A percentile compares a stretch with the other conserved stretches of the same genome.
Conservation (phyloP, 306 rosid species). For the Trifolium fragiferum region DNA sequence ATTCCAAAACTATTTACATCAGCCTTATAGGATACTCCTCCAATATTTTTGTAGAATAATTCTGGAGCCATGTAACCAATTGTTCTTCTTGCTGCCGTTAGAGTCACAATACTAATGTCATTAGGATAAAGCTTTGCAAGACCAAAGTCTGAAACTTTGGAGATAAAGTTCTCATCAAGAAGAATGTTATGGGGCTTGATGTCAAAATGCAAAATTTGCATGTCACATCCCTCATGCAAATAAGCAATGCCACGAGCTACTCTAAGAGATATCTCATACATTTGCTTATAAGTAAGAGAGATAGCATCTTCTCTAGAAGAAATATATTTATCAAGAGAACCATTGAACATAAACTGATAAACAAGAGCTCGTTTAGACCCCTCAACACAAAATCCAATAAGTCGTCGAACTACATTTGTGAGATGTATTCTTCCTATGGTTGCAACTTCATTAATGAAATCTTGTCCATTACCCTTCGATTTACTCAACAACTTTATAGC, state of each 20-base stretch:
- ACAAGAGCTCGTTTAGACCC: slow-evolving; percentile 7
- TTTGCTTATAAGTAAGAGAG: background rate
- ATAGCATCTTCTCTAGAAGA: background rate
- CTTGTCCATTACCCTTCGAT: background rate
- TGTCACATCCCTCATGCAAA: background rate
- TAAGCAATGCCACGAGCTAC: background rate
- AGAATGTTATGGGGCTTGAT: background rate
- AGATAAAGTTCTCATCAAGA: background rate
- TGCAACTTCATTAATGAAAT: background rate
- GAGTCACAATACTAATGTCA: background rate
- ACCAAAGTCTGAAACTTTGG: background rate
- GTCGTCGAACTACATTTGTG: background rate
- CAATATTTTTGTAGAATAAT: background rate
- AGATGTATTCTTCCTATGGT: slow-evolving; percentile 9
- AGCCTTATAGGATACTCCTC: background rate
- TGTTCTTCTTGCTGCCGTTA: background rate
- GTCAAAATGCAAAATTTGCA: background rate
- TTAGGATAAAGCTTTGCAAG: background rate
- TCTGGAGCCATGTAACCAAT: background rate
- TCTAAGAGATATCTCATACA: background rate
- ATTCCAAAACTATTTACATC: background rate
- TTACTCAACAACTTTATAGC: slow-evolving; percentile 3
- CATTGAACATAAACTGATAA: background rate
- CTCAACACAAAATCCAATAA: background rate
- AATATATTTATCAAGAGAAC: background rate